Conservation (phyloP, 768 basidiomycete species). For the Coprinopsis marcescibilis region DNA sequence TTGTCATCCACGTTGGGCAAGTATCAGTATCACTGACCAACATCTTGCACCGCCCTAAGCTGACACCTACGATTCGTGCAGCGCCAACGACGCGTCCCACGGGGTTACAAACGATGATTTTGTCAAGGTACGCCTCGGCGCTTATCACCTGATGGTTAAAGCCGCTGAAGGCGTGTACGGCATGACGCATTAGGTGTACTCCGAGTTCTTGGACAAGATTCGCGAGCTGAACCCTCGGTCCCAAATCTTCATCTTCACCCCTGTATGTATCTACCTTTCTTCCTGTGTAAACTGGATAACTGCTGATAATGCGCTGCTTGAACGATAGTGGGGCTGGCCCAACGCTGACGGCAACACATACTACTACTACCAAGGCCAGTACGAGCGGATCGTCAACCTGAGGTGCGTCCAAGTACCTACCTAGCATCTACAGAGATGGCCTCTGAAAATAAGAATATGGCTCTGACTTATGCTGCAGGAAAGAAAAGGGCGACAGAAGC, state of each 20-base stretch:
- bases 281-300: not conserved
- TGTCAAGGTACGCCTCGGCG: conserved; percentile 27
- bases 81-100: conserved; percentile 53
- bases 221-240: conserved; percentile 37
- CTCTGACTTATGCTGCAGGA: conserved; percentile 18
- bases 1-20: conserved; percentile 58
- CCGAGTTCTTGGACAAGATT: conserved; percentile 38
- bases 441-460: not conserved
- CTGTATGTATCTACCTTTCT: conserved; percentile 29
- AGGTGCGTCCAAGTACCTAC: conserved; percentile 20
- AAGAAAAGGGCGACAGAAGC: conserved; percentile 37
- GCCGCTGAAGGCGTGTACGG: not conserved
- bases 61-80: too few species aligned
- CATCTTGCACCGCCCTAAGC: not conserved
- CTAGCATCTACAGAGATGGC: too few species aligned
- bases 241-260: conserved; percentile 50
- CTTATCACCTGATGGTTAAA: not conserved
- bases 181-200: conserved; percentile 34
- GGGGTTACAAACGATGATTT: conserved; percentile 39
- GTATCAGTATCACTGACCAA: conserved; percentile 8
- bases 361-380: conserved; percentile 43
- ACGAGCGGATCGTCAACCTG: conserved; percentile 38
- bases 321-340: conserved; percentile 54
- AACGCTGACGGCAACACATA: conserved; percentile 37
- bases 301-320: too few species aligned